Evolutionary conservation across 2,329 filamentous ascomycete species (phyloP).

Genomic region (Beauveria scarabaeidicola): DNA sequence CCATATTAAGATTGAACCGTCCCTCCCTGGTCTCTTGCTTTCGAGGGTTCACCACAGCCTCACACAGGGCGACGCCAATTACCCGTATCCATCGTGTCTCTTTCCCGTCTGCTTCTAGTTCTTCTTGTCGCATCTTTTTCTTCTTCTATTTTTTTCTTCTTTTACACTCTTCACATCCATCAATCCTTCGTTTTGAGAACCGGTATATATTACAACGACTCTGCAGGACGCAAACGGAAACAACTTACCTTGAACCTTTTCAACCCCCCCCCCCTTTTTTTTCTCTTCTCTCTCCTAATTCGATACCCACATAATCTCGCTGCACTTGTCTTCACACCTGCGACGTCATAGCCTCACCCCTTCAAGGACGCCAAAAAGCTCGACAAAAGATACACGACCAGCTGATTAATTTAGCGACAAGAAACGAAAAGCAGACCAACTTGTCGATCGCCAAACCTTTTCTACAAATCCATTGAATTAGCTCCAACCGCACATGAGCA

Average conservation of each 20-base stretch:
- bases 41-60: neutral
- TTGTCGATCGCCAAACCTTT: neutral
- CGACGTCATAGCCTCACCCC: conserved; percentile 10
- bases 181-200: neutral
- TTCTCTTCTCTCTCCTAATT: neutral
- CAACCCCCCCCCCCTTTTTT: neutral
- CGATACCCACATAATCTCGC: conserved; percentile 1
- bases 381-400: neutral
- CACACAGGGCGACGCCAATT: neutral
- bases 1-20: conserved; percentile 7
- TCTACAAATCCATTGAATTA: neutral
- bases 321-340: neutral
- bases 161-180: neutral
- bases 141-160: neutral
- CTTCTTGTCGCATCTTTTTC: neutral
- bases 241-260: neutral
- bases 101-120: neutral
- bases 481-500: neutral
- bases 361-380: neutral
- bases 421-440: neutral
- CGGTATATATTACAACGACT: neutral
- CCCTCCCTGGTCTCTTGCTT: neutral
- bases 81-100: neutral
- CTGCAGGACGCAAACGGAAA: neutral
- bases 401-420: neutral